Base-by-base conservation (phyloP, 2,329 filamentous ascomycete species). In the Beauveria medogensis region DNA sequence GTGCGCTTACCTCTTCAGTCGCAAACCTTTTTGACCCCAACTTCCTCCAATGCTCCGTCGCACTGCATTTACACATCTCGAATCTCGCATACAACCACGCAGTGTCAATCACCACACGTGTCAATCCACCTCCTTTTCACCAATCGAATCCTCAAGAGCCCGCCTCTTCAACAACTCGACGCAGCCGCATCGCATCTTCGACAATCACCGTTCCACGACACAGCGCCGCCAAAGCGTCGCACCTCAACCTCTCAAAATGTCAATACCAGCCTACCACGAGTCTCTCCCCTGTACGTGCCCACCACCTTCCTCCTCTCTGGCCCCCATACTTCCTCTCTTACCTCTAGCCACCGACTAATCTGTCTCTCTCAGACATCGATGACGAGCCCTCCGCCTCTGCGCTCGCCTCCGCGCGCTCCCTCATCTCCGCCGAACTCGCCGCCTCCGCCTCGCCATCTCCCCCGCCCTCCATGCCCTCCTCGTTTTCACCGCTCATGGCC, bases 231-330 rank as follows among this genome's bases (percentile, higher is more conserved):
- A 52, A 37, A 34, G 8, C 28, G 26, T 28, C 22, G 37, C 16
- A 24, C 12, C 53, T 14, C 16, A 55, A 34, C 40, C 24, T 26
- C 18, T 8, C 18, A 57, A 57, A 54, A 70, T 70, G 68, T 65
- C 64, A 28, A 52, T 67, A 46, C 70, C 73, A 55, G 75, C 74
- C 57, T 77, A 87, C 64, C 88, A 92, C 75, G 90, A 94, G 71
- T 91, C 89, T 24, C 85, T 95, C 24, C 90, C 90, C 54, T 93
- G 90, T 92, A 82, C 66, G 83, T 63, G 56, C 51, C 34, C 24
- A 20, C 43, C 26, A 28, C 26, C 26, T 10, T 30, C 30, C 10
- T 14, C 5, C 12, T 16, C 5, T 28, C 0, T 28, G 12, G 34
- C 5, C 12, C 5, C 5, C 5, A 14, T 14, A 5, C 12, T 5